A percentile compares a stretch with the other conserved stretches of the same genome.
These are phyloP conservation scores for Penicillium sp. DNA, from an alignment of 2,329 filamentous ascomycete species.

Conservation along the genomic window DNA sequence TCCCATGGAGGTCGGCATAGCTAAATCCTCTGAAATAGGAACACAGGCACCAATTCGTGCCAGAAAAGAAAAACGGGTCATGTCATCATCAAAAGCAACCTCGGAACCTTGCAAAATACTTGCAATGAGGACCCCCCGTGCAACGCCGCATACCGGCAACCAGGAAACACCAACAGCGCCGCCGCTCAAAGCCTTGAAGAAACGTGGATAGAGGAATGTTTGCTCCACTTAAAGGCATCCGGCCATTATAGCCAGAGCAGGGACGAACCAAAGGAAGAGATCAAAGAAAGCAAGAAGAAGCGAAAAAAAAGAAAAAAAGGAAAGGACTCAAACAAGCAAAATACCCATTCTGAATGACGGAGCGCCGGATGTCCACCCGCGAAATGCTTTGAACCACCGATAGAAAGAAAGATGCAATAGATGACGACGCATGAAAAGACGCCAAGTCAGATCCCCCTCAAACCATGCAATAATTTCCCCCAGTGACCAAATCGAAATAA, in stretches of 20 bases:
- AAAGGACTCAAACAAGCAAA: neutral
- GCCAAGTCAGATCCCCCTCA: constrained; percentile 18
- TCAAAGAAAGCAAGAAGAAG: constrained; percentile 9
- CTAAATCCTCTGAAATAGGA: constrained; percentile 4
- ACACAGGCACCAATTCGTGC: neutral
- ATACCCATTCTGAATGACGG: neutral
- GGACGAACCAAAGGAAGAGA: neutral
- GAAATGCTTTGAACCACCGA: constrained; percentile 24
- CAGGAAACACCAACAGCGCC: constrained; percentile 35
- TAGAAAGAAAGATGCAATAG: constrained; percentile 27
- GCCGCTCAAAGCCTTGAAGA: constrained; percentile 26
- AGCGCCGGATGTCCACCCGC: constrained; percentile 14
- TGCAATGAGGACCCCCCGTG: constrained; percentile 13
- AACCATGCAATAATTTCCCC: constrained; percentile 26
- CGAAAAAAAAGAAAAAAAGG: constrained; percentile 7
- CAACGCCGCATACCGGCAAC: constrained; percentile 23
- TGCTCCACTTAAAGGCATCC: neutral
- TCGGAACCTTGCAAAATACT: constrained; percentile 1
- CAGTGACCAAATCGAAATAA: constrained; percentile 15
- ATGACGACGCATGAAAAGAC: constrained; percentile 29
- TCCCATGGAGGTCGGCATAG: neutral
- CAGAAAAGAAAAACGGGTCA: constrained; percentile 18
- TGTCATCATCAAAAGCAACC: constrained; percentile 29
- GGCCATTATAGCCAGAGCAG: neutral
- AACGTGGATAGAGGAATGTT: constrained; percentile 6